phyloP scores from a whole-genome alignment of 805 yeast species.

The Lachancea cidri region DNA sequence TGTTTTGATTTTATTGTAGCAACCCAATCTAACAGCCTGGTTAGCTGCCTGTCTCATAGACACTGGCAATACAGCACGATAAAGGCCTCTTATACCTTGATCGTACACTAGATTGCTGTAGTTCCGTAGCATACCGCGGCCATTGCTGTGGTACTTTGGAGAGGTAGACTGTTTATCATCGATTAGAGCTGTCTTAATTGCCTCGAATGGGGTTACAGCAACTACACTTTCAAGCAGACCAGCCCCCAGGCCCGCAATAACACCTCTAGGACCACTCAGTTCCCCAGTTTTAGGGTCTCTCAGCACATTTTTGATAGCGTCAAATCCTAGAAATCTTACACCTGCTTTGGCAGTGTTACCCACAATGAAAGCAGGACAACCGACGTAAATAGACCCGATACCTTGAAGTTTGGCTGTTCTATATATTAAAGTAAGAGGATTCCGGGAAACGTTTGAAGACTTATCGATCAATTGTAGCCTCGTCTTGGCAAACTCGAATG shows the following conservation, averaged over 20 bases:
- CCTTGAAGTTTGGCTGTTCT: slow-evolving; percentile 78
- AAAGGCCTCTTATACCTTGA: slow-evolving; percentile 76
- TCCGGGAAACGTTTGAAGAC: slow-evolving; percentile 59
- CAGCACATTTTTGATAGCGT: slow-evolving; percentile 69
- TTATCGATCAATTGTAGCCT: slow-evolving; percentile 78
- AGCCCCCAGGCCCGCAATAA: slow-evolving; percentile 95
- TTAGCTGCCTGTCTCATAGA: slow-evolving; percentile 94
- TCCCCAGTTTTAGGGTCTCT: slow-evolving; percentile 77
- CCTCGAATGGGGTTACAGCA: slow-evolving; percentile 96
- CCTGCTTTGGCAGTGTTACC: slow-evolving; percentile 97
- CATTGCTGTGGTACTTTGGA: slow-evolving; percentile 68
- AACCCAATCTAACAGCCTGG: slow-evolving; percentile 90
- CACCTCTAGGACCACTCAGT: slow-evolving; percentile 85
- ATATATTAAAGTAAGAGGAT: slow-evolving; percentile 77
- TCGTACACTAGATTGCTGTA: slow-evolving; percentile 54
- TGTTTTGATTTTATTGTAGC: slow-evolving; percentile 83
- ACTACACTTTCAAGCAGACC: slow-evolving; percentile 86
- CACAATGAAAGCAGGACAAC: slow-evolving; percentile 93
- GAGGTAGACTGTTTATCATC: slow-evolving; percentile 78
- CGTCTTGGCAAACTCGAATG: slow-evolving; percentile 96
- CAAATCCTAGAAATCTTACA: slow-evolving; percentile 91
- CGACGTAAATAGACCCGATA: slow-evolving; percentile 72
- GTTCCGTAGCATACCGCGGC: slow-evolving; percentile 49
- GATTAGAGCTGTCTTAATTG: slow-evolving; percentile 90
- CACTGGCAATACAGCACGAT: slow-evolving; percentile 88